Percentiles rank a stretch among this genome's conserved stretches.
Conservation (phyloP, 2,329 filamentous ascomycete species). For the Colletotrichum viniferum region DNA sequence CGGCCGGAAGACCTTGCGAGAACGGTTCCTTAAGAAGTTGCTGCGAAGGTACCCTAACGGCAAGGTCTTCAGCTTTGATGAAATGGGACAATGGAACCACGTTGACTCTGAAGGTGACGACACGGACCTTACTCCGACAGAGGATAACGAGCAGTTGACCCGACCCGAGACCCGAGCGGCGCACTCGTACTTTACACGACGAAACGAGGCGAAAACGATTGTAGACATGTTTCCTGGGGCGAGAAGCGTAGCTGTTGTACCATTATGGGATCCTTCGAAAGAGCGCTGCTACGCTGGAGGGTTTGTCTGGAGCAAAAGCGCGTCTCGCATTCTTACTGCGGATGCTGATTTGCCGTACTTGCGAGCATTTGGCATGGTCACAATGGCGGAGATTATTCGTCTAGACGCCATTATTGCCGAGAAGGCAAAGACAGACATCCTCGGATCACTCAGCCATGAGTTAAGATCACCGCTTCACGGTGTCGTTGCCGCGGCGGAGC, state of each 20-base stretch:
- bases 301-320: constrained; percentile 42
- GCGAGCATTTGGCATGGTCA: constrained; percentile 52
- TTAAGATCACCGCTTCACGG: constrained; percentile 61
- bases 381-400: constrained; percentile 60
- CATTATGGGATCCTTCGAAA: constrained; percentile 38
- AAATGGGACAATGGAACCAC: constrained; percentile 36
- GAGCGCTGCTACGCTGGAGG: constrained; percentile 43
- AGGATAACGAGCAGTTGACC: neutral
- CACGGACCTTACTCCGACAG: constrained; percentile 2
- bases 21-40: constrained; percentile 44
- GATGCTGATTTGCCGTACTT: constrained; percentile 39
- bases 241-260: constrained; percentile 37
- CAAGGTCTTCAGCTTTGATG: constrained; percentile 49
- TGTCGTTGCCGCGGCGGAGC: constrained; percentile 56
- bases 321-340: constrained; percentile 27
- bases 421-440: constrained; percentile 57
- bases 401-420: constrained; percentile 39
- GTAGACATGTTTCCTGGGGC: constrained; percentile 42
- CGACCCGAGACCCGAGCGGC: neutral
- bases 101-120: constrained; percentile 28
- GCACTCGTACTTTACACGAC: constrained; percentile 17
- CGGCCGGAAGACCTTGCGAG: constrained; percentile 32
- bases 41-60: constrained; percentile 51
- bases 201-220: constrained; percentile 36
- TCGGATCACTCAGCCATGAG: constrained; percentile 62